A percentile compares a stretch with the other conserved stretches of the same genome.
Conservation (phyloP, 257 asterid species). For the Solanum megistacrolobum region DNA sequence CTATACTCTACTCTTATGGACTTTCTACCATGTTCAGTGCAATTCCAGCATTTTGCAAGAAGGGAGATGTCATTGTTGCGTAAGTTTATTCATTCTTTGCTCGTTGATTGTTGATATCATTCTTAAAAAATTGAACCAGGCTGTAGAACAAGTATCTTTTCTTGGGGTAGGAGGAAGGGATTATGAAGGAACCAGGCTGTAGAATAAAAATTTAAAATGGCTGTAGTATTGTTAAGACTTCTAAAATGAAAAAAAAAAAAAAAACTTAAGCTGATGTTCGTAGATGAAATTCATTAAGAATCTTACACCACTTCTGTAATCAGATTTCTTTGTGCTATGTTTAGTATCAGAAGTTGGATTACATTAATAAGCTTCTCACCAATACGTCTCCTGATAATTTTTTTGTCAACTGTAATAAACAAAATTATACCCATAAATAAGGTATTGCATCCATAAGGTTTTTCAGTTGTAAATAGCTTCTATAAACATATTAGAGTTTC, state of each 20-base stretch:
- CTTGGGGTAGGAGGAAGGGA: background rate
- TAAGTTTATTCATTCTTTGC: constrained; percentile 28
- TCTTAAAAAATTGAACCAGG: background rate
- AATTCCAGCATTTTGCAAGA: constrained; percentile 95
- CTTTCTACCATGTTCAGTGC: constrained; percentile 97
- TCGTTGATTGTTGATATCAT: background rate
- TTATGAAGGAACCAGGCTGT: background rate
- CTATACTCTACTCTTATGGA: constrained; percentile 86
- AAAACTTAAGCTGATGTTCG: background rate
- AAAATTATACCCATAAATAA: background rate
- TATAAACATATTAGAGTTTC: background rate
- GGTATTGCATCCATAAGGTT: background rate
- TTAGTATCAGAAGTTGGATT: background rate
- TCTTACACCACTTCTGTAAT: background rate
- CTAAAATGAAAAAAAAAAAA: background rate
- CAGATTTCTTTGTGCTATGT: background rate
- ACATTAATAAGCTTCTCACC: background rate
- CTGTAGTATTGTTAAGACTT: background rate
- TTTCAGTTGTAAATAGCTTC: background rate
- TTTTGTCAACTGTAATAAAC: background rate
- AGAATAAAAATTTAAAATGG: background rate
- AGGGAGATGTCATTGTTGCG: constrained; percentile 89
- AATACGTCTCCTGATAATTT: background rate
- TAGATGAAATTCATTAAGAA: background rate
- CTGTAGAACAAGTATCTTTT: background rate